Conservation (phyloP, 371 early-diverging fungal genomes). For the Batkoa obscura region DNA sequence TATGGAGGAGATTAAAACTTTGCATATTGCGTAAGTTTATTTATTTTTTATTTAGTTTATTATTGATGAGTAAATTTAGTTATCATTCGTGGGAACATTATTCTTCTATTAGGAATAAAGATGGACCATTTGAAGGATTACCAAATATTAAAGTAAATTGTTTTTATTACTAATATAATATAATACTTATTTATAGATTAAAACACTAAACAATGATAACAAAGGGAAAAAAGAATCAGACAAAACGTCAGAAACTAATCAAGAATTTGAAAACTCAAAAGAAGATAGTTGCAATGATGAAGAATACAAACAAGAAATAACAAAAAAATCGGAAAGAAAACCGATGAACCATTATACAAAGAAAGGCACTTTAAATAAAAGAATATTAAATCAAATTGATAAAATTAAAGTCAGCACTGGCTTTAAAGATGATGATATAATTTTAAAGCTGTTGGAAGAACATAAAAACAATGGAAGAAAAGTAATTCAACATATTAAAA, state of each 20-base stretch:
- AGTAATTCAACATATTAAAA: conserved; percentile 13
- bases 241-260: neutral
- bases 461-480: conserved; percentile 22
- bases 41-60: neutral
- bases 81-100: conserved; percentile 79
- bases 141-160: conserved; percentile 26
- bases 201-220: conserved; percentile 36
- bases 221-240: conserved; percentile 6
- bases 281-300: neutral
- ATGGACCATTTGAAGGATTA: conserved; percentile 37
- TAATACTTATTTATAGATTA: neutral
- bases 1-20: conserved; percentile 15
- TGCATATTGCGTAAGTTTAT: conserved; percentile 51
- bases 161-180: neutral
- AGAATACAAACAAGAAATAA: neutral
- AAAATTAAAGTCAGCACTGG: conserved; percentile 9
- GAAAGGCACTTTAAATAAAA: neutral
- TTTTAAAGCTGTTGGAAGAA: conserved; percentile 28
- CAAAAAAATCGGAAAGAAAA: neutral
- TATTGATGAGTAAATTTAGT: conserved; percentile 10
- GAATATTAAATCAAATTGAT: conserved; percentile 7
- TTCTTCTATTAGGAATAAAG: conserved; percentile 46
- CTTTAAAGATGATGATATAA: conserved; percentile 16
- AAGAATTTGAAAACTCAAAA: neutral
- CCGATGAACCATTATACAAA: neutral